Conservation (phyloP, 2,329 filamentous ascomycete species). For the Alternaria burnsii region DNA sequence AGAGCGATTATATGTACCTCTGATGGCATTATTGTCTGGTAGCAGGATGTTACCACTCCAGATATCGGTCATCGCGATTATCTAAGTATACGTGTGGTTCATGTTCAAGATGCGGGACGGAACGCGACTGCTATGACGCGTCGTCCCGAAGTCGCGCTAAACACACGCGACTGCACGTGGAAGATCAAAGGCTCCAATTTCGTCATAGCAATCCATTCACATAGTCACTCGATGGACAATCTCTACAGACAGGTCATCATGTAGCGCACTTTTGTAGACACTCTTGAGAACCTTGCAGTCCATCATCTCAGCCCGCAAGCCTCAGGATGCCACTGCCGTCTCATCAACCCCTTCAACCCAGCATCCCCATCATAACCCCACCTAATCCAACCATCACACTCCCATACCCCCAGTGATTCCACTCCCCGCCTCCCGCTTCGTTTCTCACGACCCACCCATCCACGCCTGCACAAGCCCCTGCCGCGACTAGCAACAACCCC, state of each 20-base stretch:
- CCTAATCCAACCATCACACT: slow-evolving; percentile 32
- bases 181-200: not conserved
- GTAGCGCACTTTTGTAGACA: not conserved
- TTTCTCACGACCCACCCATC: slow-evolving; percentile 56
- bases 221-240: rapidly evolving
- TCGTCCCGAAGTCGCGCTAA: slow-evolving; percentile 11
- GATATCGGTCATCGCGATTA: slow-evolving; percentile 39
- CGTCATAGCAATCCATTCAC: not conserved
- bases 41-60: slow-evolving; percentile 48
- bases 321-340: not conserved
- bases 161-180: slow-evolving; percentile 23
- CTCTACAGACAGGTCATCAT: not conserved
- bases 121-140: slow-evolving; percentile 23
- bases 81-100: not conserved
- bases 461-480: slow-evolving; percentile 53
- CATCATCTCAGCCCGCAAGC: not conserved
- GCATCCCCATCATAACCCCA: not conserved
- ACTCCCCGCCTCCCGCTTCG: slow-evolving; percentile 53
- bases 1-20: slow-evolving; percentile 22
- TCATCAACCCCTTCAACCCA: not conserved
- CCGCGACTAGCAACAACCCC: slow-evolving; percentile 56
- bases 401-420: slow-evolving; percentile 61
- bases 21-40: slow-evolving; percentile 33
- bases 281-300: rapidly evolving
- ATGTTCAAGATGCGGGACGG: not conserved